Evolutionary conservation across 495 filamentous ascomycete genomes (phyloP).

Genomic region (Lasiosphaeris hirsuta): DNA sequence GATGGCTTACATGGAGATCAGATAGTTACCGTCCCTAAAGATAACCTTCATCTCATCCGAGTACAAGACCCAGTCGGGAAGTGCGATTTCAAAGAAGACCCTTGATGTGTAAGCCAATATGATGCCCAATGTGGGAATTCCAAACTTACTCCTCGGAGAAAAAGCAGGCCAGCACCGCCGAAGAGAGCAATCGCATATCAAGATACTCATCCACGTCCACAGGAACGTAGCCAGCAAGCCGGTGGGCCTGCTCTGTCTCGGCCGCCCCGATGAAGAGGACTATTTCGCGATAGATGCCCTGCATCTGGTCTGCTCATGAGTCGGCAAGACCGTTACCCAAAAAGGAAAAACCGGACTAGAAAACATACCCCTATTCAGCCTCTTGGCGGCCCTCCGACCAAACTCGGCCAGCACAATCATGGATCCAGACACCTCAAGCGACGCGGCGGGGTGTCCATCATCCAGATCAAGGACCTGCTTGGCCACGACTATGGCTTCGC

Average conservation of each 20-base stretch:
- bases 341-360: no score
- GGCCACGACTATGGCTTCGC: not conserved
- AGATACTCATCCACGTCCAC: not conserved
- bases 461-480: not conserved
- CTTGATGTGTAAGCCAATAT: not conserved
- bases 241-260: conserved; percentile 7
- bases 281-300: not conserved
- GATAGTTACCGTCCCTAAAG: conserved; percentile 1
- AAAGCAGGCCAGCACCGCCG: conserved; percentile 5
- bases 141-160: conserved; percentile 3
- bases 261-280: conserved; percentile 2
- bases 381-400: not conserved
- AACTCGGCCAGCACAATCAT: conserved; percentile 2
- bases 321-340: not conserved
- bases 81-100: not conserved
- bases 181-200: not conserved
- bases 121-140: not conserved
- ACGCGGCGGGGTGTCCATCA: not conserved
- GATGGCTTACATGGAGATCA: conserved; percentile 4
- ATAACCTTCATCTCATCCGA: conserved; percentile 6
- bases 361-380: not conserved
- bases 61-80: not conserved
- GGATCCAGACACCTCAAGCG: not conserved
- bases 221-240: conserved; percentile 1
- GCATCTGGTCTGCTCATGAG: not conserved